Evolutionary conservation across 495 filamentous ascomycete species (phyloP), one percentile per base, ranked within the genome.

Genomic region (Thermochaetoides thermophila): DNA sequence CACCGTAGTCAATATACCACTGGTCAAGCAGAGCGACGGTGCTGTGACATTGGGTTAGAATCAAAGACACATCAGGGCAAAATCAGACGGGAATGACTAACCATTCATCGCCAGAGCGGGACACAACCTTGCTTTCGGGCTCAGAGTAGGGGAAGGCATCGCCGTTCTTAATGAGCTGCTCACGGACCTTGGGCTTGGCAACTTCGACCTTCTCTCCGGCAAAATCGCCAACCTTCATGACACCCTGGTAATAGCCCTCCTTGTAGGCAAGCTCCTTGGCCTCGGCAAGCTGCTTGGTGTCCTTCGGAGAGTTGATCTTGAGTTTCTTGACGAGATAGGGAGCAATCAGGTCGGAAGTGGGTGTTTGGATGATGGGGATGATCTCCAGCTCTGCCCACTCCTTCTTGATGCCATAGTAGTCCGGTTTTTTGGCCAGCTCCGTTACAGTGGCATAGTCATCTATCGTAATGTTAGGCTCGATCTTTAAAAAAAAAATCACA

Each of bases 251-350:
- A 65, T 82, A 95, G n/a, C 82, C 89, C 52, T 93, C 86, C 53
- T 84, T 91, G 63, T 97, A 97, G 4, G 89, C 89, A 29, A 87
- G 60, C 37, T 96, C 87, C 61, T 97, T 97, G 19, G 89, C 89
- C 62, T 95, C 78, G 16, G 77, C 77, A 11, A 96, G 73, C 59
- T 78, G 81, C 51, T 80, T 93, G 11, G 73, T 66, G 46, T 97
- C 89, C 57, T 95, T 97, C 34, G 89, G 86, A 5, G 85, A 93
- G 45, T 80, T 76, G 53, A 97, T 97, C 66, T 97, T 97, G 48
- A 95, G 65, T 52, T 87, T 73, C 61, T 94, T 82, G 27, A 92
- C 81, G 27, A 97, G 63, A 33, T 75, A 71, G 37, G 76, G 73
- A 4, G 89, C 89, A 21, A 82, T 75, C 37, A 89, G 61, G 51